Conservation (phyloP, 164 flowering plant species). For the Vitis labrusca region DNA sequence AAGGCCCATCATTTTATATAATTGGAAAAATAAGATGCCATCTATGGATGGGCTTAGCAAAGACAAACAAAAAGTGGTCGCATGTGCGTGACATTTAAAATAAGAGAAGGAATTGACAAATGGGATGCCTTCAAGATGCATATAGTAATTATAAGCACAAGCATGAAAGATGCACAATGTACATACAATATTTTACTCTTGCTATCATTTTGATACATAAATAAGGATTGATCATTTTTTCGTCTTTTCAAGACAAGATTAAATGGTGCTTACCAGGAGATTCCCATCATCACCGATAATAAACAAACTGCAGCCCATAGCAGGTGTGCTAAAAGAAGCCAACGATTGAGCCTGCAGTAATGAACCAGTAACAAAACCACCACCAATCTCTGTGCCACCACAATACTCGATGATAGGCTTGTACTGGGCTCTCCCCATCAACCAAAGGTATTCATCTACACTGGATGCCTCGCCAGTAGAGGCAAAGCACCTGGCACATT, state of each 20-base stretch:
- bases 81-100: background rate
- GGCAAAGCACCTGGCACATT: conserved; percentile 68
- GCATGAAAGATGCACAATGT: background rate
- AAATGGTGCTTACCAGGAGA: conserved; percentile 64
- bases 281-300: conserved; percentile 73
- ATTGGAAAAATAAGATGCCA: background rate
- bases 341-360: conserved; percentile 81
- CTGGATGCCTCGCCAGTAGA: conserved; percentile 97
- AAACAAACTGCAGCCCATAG: conserved; percentile 78
- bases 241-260: background rate
- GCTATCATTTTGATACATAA: background rate
- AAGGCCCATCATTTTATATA: too few relatives aligned
- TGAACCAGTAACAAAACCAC: conserved; percentile 86
- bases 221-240: background rate
- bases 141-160: background rate
- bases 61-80: background rate
- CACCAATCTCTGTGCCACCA: conserved; percentile 98
- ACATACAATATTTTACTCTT: background rate
- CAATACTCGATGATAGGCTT: conserved; percentile 95
- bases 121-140: background rate
- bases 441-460: conserved; percentile 91
- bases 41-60: background rate
- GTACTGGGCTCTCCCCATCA: conserved; percentile 88
- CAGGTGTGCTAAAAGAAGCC: conserved; percentile 95
- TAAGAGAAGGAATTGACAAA: background rate